Base-by-base conservation (phyloP, 2,329 filamentous ascomycete species). In the Myriosclerotinia curreyana region DNA sequence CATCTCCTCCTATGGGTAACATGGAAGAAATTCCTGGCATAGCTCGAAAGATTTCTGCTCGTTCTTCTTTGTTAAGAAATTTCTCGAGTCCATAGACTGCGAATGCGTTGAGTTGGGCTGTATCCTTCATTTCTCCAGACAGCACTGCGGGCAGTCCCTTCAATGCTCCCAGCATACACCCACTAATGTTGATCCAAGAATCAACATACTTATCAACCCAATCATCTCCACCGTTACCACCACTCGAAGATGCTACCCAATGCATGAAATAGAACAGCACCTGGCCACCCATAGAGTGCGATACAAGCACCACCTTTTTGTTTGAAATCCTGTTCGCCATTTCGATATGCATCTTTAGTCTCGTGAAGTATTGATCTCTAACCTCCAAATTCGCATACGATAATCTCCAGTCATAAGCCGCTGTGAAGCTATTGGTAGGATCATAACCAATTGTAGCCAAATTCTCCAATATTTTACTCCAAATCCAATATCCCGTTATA, bases 1-100 rank as follows among this genome's bases (percentile, higher is more conserved):
- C 90, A 65, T 96, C 87, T 31, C 95, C 95, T 42, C 95, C 95
- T 52, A 97, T 91, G 7, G 95, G 95, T 1, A 99, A 83, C 95
- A 99, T 99, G 55, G 91, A 95, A 8, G 91, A 96, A 66, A 97
- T 91, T 8, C 95, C 95, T 0, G 95, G 95, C 94, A 99, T 98
- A 52, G 92, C 91, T 60, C 95, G 87, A 80, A 99, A 96, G 51
- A 99, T 88, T 73, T 98, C 92, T 0, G 91, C 92, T 60, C 95
- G 86, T 75, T 99, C 95, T 69, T 93, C 88, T 71, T 90, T 91
- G 71, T 88, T 93, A 54, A 99, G 80, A 75, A 99, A 99, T 74
- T 95, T 96, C 76, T 99, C 95, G 12, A 99, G 83, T 0, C 95
- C 95, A 72, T 98, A 98, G 1, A 99, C 94, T 11, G 95, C 95